phyloP scores from a whole-genome alignment of 2,329 filamentous ascomycete genomes.

The Trichophyton verrucosum region DNA sequence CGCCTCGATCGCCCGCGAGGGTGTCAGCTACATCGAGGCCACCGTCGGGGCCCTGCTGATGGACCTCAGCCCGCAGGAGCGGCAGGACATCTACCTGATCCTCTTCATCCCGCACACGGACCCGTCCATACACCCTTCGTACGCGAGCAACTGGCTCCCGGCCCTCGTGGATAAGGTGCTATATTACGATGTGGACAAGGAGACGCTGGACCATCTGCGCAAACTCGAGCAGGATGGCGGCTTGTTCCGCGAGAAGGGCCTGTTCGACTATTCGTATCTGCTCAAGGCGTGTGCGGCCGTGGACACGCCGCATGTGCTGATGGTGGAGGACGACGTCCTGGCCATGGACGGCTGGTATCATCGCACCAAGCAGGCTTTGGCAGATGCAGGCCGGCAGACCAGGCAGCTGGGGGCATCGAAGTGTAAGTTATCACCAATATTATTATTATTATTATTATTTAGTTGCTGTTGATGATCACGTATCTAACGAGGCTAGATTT shows the following conservation, averaged over 20 bases:
- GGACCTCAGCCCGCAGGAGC: slow-evolving; percentile 31
- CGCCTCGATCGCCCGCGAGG: slow-evolving; percentile 30
- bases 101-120: slow-evolving; percentile 36
- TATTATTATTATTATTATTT: not conserved
- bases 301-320: slow-evolving; percentile 30
- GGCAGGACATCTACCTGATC: slow-evolving; percentile 31
- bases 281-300: slow-evolving; percentile 29
- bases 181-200: slow-evolving; percentile 27
- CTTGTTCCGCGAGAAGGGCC: slow-evolving; percentile 27
- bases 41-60: slow-evolving; percentile 35
- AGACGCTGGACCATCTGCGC: slow-evolving; percentile 24
- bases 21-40: slow-evolving; percentile 29
- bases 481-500: slow-evolving; percentile 2
- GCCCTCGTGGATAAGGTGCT: slow-evolving; percentile 31
- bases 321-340: slow-evolving; percentile 38
- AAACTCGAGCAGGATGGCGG: slow-evolving; percentile 24
- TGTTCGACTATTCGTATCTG: slow-evolving; percentile 35
- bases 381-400: slow-evolving; percentile 22
- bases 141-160: slow-evolving; percentile 30
- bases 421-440: slow-evolving; percentile 12
- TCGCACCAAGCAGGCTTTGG: slow-evolving; percentile 27
- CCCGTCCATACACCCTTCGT: slow-evolving; percentile 31
- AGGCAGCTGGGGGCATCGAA: slow-evolving; percentile 17
- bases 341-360: slow-evolving; percentile 39
- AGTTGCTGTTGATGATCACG: not conserved